Base-by-base conservation (phyloP, 192 early-diverging fungal species). In the Dissophora ornata region DNA sequence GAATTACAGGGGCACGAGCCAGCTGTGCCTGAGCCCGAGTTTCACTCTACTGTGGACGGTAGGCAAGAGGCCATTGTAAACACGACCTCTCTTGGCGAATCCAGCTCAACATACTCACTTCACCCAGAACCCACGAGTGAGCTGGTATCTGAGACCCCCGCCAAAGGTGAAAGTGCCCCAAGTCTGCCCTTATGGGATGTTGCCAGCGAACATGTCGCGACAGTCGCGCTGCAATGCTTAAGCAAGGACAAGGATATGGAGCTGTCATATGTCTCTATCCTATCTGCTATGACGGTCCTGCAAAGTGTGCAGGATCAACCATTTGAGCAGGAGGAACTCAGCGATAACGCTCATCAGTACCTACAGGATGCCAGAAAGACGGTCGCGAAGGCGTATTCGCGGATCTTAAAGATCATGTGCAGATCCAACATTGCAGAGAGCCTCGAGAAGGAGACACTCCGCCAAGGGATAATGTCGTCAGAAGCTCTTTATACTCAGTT, bases 371-470 rank as follows among this genome's bases (percentile, higher is more conserved):
- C 28, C 8, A 71, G 38, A 6, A 13, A 4, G 7, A 48, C 22
- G 1, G 59, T 62, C 0, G 73, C 73, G 7, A 47, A 40, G 13
- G 12, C 22, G 2, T 77, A 67, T 34, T 65, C 64, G 1, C 58
- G 57, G 19, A 66, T 77, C 38, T 19, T 77, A 46, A 49, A n/a
- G 13, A 61, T 62, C 42, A 67, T 77, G 59, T 77, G 73, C n/a
- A 50, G 25, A 0, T 16, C 61, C 9, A 29, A 13, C 4, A 28
- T 67, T 4, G 57, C 52, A 3, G 58, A 77, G 0, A 18, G 49
- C 4, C 64, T 77, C 29, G 58, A 26, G 36, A 67, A 67, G 19
- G 73, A 77, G 32, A 65, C 45, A 5, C 30, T 55, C 30, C 64
- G 46, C 16, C 73, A 77, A 33, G 73, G 73, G 11, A 30, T 62